Base-by-base conservation (phyloP, 1,284 basidiomycete species). In the Cutaneotrichosporon arboriforme region DNA sequence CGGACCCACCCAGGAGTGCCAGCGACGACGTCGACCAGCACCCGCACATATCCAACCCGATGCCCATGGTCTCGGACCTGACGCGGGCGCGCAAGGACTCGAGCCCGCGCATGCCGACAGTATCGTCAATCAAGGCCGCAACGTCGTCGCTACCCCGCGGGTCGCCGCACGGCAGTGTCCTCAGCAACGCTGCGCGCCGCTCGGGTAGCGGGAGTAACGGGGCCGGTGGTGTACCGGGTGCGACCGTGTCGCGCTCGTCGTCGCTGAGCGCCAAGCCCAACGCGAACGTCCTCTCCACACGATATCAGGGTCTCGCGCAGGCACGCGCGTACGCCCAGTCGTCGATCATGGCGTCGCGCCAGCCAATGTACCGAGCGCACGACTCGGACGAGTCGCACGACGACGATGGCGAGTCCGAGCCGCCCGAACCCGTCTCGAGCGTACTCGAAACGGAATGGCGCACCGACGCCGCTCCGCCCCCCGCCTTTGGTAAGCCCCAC, bases 41-140 rank as follows among this genome's bases (percentile, higher is more conserved):
- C 49, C 58, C 66, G 9, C 49, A 57, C 22, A 64, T 64, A 26
- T 61, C 64, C 0, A 37, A n/a, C 18, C 61, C 65, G 10, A 48
- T 61, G 21, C 60, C 65, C 1, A 49, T 66, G 33, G 39, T 51
- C 3, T 59, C 59, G 1, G 49, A 49, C n/a, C 43, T 41, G 15
- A 2, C 36, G 10, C 51, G 45, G 17, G 26, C 36, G 20, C 39
- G 46, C 34, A 41, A 49, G 34, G 46, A 46, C 34, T 22, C 21
- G 14, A 15, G 46, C 17, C 7, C 45, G 13, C 52, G 48, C 17
- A 21, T 31, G 20, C 7, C 43, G 17, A 21, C 43, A 31, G 20
- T 45, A 12, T 14, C 33, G 8, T 4, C 31, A 13, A 45, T 45
- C 43, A 45, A 45, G 43, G 33, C 43, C 10, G 13, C 39, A 3